Evolutionary conservation across 2,329 filamentous ascomycete species (phyloP).

Genomic region (Aotearoamyces nothofagi): DNA sequence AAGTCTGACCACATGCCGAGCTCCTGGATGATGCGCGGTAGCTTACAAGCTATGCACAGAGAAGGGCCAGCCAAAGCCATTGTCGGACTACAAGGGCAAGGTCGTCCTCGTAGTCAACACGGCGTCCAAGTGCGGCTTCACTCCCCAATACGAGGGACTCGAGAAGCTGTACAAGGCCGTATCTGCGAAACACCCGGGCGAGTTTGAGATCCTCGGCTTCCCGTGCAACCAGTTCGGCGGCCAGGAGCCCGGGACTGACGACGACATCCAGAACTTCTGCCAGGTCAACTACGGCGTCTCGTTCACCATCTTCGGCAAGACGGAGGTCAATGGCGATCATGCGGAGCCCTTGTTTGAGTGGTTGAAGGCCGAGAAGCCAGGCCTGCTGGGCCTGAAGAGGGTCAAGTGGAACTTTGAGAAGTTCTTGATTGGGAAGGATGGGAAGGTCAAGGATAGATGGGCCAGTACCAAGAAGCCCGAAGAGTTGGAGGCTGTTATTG

Average conservation of each 20-base stretch:
- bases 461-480: constrained; percentile 81
- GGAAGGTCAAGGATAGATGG: constrained; percentile 75
- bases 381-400: constrained; percentile 73
- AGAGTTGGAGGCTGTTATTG: constrained; percentile 56
- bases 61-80: constrained; percentile 55
- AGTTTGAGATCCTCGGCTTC: constrained; percentile 85
- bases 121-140: constrained; percentile 97
- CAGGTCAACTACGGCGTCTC: constrained; percentile 86
- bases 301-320: constrained; percentile 85
- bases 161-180: constrained; percentile 79
- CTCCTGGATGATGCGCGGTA: constrained; percentile 4
- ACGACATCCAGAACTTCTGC: constrained; percentile 74
- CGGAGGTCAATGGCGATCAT: constrained; percentile 79
- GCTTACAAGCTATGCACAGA: constrained; percentile 33
- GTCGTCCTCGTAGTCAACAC: constrained; percentile 96
- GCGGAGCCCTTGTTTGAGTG: constrained; percentile 70
- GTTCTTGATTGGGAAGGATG: constrained; percentile 79
- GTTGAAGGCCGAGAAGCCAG: constrained; percentile 59
- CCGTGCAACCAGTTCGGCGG: constrained; percentile 95
- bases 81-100: constrained; percentile 69
- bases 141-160: constrained; percentile 81
- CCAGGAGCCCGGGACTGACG: constrained; percentile 76
- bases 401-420: constrained; percentile 99
- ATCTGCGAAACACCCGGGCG: constrained; percentile 50
- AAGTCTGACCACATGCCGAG: constrained; percentile 22